These are phyloP conservation scores for Arthroderma uncinatum DNA, from an alignment of 2,329 filamentous ascomycete species.

Conservation along the genomic window DNA sequence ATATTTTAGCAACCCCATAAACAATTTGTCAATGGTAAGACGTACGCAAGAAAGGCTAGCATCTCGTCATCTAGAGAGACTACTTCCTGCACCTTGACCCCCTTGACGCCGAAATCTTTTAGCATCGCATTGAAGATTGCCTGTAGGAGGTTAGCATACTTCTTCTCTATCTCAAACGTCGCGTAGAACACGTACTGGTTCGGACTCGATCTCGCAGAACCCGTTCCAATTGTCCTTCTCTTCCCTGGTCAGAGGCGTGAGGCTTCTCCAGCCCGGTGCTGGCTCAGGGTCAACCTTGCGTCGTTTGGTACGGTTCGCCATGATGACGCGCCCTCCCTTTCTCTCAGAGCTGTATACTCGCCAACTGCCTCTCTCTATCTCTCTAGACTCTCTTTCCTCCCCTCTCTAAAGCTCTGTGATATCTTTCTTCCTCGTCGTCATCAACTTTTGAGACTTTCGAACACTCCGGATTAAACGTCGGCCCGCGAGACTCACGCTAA, in stretches of 20 bases:
- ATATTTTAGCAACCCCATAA: constrained; percentile 7
- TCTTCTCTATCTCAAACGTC: background rate
- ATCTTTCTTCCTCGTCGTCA: background rate
- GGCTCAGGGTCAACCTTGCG: constrained; percentile 19
- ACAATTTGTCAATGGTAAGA: background rate
- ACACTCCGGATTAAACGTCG: background rate
- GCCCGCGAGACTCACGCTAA: background rate
- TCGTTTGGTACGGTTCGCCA: constrained; percentile 24
- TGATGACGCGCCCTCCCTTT: constrained; percentile 10
- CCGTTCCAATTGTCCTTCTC: constrained; percentile 29
- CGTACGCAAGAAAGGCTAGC: constrained; percentile 53
- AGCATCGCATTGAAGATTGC: constrained; percentile 80
- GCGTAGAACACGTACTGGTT: constrained; percentile 51
- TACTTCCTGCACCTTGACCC: constrained; percentile 31
- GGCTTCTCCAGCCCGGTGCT: background rate
- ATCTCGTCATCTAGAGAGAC: constrained; percentile 55
- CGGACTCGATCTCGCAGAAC: constrained; percentile 67
- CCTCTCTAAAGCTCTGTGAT: background rate
- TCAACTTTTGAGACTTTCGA: background rate
- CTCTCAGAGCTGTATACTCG: background rate
- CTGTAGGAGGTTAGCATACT: constrained; percentile 34
- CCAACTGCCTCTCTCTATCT: background rate
- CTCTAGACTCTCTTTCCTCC: background rate
- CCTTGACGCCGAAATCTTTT: constrained; percentile 59
- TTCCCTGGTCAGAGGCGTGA: background rate